phyloP scores from a whole-genome alignment of 768 basidiomycete genomes.

The Tylopilus felleus region DNA sequence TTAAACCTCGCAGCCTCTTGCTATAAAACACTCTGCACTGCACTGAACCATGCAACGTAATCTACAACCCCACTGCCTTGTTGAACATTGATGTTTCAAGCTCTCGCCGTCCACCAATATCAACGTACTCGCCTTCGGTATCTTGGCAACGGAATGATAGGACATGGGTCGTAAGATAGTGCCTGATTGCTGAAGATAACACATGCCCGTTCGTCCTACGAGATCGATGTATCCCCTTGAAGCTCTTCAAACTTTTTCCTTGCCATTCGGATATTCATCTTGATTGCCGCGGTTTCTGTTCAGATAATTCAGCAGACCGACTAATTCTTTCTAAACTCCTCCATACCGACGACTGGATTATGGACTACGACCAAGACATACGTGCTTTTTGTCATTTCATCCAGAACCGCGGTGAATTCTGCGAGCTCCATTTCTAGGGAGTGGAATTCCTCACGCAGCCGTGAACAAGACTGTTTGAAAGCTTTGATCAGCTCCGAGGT shows the following conservation, averaged over 20 bases:
- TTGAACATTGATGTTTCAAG: neutral
- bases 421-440: constrained; percentile 82
- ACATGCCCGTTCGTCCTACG: constrained; percentile 13
- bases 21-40: neutral
- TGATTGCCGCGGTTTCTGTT: constrained; percentile 82
- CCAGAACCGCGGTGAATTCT: constrained; percentile 85
- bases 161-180: no score
- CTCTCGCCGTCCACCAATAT: neutral
- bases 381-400: constrained; percentile 90
- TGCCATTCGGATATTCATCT: constrained; percentile 84
- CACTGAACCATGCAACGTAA: neutral
- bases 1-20: neutral
- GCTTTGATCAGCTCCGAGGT: constrained; percentile 93
- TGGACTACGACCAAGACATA: constrained; percentile 89
- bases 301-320: neutral
- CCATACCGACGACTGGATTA: constrained; percentile 81
- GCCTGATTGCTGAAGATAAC: no score
- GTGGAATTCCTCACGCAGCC: constrained; percentile 80
- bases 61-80: neutral
- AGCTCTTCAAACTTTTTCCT: constrained; percentile 87
- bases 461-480: constrained; percentile 90
- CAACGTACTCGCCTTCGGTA: neutral
- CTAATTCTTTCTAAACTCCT: neutral
- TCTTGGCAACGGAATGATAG: neutral
- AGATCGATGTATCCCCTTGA: constrained; percentile 62